phyloP scores from a whole-genome alignment of 2,329 filamentous ascomycete genomes.

The Fusarium coffeatum region DNA sequence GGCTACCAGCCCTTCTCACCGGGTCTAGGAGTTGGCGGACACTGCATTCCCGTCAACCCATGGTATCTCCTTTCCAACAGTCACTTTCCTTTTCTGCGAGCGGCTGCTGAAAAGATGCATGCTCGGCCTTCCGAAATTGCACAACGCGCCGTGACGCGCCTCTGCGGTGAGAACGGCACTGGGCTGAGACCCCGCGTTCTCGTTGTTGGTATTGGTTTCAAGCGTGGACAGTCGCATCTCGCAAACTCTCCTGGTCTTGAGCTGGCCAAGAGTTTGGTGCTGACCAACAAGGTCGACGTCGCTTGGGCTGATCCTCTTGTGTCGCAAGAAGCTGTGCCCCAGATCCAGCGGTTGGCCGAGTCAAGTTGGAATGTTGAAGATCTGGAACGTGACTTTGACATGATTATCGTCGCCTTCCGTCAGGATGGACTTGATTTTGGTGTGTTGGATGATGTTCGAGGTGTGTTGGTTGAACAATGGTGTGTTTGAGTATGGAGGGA shows the following conservation, averaged over 20 bases:
- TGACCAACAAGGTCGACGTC: conserved; percentile 55
- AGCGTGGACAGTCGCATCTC: conserved; percentile 60
- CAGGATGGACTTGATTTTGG: conserved; percentile 57
- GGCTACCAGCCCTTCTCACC: conserved; percentile 63
- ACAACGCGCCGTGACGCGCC: conserved; percentile 49
- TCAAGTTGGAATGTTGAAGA: conserved; percentile 53
- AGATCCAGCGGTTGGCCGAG: conserved; percentile 54
- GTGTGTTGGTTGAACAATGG: conserved; percentile 55
- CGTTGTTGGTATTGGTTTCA: conserved; percentile 63
- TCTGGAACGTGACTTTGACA: conserved; percentile 55
- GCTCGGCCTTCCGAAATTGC: conserved; percentile 56
- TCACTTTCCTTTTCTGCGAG: conserved; percentile 59
- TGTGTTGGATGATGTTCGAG: conserved; percentile 51
- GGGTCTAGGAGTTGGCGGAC: conserved; percentile 64
- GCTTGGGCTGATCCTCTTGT: conserved; percentile 59
- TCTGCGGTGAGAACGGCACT: conserved; percentile 34
- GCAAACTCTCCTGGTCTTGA: conserved; percentile 61
- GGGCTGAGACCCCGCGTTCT: conserved; percentile 50
- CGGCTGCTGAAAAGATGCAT: conserved; percentile 58
- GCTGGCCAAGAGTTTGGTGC: conserved; percentile 53
- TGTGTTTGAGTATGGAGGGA: conserved; percentile 43
- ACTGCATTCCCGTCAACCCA: conserved; percentile 68
- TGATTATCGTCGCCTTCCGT: conserved; percentile 58
- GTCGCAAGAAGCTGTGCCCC: conserved; percentile 54
- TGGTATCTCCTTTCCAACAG: conserved; percentile 63